phyloP scores from a whole-genome alignment of 495 filamentous ascomycete genomes.

The Daldinia concentrica region DNA sequence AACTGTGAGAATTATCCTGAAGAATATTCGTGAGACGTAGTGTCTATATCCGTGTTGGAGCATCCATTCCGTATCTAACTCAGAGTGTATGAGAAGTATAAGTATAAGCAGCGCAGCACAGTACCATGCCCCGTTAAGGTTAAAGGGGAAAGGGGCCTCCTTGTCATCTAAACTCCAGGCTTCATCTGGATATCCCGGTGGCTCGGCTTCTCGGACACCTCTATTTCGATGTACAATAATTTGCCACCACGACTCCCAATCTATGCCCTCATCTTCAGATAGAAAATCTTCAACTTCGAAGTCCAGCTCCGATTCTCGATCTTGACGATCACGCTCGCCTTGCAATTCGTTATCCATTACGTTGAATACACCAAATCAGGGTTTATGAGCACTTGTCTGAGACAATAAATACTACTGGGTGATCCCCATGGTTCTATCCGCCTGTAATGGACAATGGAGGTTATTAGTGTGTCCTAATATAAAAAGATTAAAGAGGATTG shows the following conservation, averaged over 20 bases:
- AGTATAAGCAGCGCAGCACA: conserved; percentile 24
- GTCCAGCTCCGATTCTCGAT: not conserved
- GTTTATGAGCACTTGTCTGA: not conserved
- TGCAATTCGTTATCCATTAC: conserved; percentile 8
- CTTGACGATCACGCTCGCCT: not conserved
- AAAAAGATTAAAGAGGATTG: conserved; percentile 12
- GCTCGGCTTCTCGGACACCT: not conserved
- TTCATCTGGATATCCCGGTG: not conserved
- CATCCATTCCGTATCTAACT: conserved; percentile 28
- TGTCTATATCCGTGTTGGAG: conserved; percentile 7
- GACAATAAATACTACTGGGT: not conserved
- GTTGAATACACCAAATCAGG: not conserved
- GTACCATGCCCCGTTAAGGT: conserved; percentile 24
- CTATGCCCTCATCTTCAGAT: not conserved
- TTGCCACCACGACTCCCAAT: conserved; percentile 33
- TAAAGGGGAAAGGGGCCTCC: conserved; percentile 35
- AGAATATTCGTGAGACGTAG: conserved; percentile 26
- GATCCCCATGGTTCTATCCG: not conserved
- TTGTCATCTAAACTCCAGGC: conserved; percentile 6
- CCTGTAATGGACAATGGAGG: conserved; percentile 20
- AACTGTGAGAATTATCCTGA: conserved; percentile 23
- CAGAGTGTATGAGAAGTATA: conserved; percentile 15
- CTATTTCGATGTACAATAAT: conserved; percentile 34
- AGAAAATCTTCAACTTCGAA: not conserved
- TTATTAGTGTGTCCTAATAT: conserved; percentile 1